Evolutionary conservation across 2,329 filamentous ascomycete species (phyloP), one percentile per base, ranked within the genome.

Genomic region (Lasiodiplodia gonubiensis): DNA sequence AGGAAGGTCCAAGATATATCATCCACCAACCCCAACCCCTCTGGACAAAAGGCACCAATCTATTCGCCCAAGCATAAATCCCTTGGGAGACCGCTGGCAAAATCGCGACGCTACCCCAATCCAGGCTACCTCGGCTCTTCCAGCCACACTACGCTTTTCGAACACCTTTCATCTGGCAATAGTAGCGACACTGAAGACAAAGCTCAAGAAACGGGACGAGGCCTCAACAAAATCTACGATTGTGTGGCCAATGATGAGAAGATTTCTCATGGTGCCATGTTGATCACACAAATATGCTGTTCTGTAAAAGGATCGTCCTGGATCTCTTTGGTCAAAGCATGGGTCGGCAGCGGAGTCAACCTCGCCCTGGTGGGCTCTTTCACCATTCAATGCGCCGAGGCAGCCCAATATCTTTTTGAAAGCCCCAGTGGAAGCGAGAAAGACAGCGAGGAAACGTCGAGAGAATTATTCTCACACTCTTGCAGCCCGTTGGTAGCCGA

Each of bases 91-190:
- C 11, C 35, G 1, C 30, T 23, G 4, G 35, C 27, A 14, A 39
- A 65, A 53, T 49, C 52, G 30, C 68, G 54, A 27, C 71, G 70
- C 7, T 77, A 77, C 69, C 76, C 76, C 0, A 78, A 78, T 68
- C 75, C 76, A 25, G 75, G 75, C 4, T 78, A 74, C 51, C 70
- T 76, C 10, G 76, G 76, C 25, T 70, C 70, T 2, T 76, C 75
- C 5, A 77, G 74, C 65, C 73, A 76, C 63, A 71, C 73, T 10
- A 70, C 74, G 16, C 72, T 78, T 21, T 77, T 78, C 68, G 71
- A 74, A 39, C 73, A 77, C 21, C 69, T 77, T 11, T 70, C 69
- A 18, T 69, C 72, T 25, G 64, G 11, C 12, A 57, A 46, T 37
- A 63, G 16, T 18, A 55, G 64, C 30, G 54, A n/a, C 4, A 35